Percentiles rank a stretch among this genome's conserved stretches.
Evolutionary conservation across 495 filamentous ascomycete genomes (phyloP).

Genomic region (Penicillium bovifimosum): DNA sequence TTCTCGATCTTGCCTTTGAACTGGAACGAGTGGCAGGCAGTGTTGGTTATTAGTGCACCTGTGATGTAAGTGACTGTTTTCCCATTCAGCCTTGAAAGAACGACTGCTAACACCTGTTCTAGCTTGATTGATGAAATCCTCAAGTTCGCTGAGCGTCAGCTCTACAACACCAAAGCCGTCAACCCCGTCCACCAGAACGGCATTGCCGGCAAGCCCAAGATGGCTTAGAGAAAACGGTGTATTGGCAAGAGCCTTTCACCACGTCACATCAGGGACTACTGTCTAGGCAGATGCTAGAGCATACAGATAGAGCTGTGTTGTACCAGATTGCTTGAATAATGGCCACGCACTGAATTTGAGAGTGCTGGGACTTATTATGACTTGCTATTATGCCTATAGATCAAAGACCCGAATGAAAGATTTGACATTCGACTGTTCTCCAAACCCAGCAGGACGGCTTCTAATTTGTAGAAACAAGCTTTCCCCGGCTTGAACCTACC

Average conservation of each 20-base stretch:
- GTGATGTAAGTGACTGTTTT: constrained; percentile 72
- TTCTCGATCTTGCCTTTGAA: constrained; percentile 91
- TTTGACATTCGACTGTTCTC: not conserved
- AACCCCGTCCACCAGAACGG: constrained; percentile 28
- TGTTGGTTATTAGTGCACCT: constrained; percentile 80
- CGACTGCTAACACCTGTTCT: constrained; percentile 11
- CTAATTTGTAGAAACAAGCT: not conserved
- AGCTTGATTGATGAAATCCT: constrained; percentile 87
- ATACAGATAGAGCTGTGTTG: constrained; percentile 24
- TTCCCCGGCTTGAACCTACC: not conserved
- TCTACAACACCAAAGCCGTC: constrained; percentile 34
- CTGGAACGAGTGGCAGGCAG: constrained; percentile 89
- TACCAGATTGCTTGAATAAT: constrained; percentile 4
- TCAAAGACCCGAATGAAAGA: constrained; percentile 10
- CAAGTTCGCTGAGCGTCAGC: constrained; percentile 71
- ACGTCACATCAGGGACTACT: not conserved
- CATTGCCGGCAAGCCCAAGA: constrained; percentile 35
- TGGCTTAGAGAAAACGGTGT: constrained; percentile 23
- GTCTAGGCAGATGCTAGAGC: not conserved
- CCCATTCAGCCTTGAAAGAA: not conserved
- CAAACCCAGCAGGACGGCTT: not conserved
- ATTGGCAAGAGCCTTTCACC: not conserved
- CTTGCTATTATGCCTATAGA: constrained; percentile 17
- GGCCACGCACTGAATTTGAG: not conserved
- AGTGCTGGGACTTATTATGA: constrained; percentile 3